Percentiles rank a stretch among this genome's conserved stretches.
Conservation (phyloP, 2,329 filamentous ascomycete species). For the Thermoascus crustaceus region DNA sequence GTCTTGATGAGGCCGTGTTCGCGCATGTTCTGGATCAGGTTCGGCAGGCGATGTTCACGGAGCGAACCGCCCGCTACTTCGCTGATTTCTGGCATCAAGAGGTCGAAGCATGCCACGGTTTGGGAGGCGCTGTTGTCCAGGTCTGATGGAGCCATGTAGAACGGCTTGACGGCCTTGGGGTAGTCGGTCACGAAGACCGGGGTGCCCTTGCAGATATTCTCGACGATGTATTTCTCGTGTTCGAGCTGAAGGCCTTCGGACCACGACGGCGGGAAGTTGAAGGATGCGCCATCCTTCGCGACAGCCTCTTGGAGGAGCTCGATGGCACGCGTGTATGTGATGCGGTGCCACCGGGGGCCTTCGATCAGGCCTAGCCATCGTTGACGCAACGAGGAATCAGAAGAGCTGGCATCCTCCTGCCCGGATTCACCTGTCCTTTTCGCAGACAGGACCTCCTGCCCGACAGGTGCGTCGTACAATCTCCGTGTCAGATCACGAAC, state of each 20-base stretch:
- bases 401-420: conserved; percentile 26
- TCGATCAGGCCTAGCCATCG: conserved; percentile 65
- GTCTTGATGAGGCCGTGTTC: conserved; percentile 51
- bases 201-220: conserved; percentile 50
- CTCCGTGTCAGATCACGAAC: conserved; percentile 51
- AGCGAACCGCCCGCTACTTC: conserved; percentile 85
- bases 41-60: conserved; percentile 68
- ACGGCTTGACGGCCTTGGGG: conserved; percentile 80
- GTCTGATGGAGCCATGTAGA: conserved; percentile 66
- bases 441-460: conserved; percentile 47
- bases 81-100: conserved; percentile 75
- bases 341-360: conserved; percentile 59
- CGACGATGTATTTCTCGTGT: conserved; percentile 83
- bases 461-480: conserved; percentile 43
- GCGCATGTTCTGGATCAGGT: conserved; percentile 63
- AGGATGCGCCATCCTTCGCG: conserved; percentile 42
- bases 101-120: conserved; percentile 84
- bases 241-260: conserved; percentile 73
- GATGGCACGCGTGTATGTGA: conserved; percentile 77
- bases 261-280: conserved; percentile 63
- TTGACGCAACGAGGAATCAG: conserved; percentile 46
- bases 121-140: conserved; percentile 12
- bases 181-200: conserved; percentile 93
- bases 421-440: conserved; percentile 36
- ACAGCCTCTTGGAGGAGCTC: conserved; percentile 55